Evolutionary conservation across 768 basidiomycete genomes (phyloP).

Genomic region (Rhodocollybia butyracea): DNA sequence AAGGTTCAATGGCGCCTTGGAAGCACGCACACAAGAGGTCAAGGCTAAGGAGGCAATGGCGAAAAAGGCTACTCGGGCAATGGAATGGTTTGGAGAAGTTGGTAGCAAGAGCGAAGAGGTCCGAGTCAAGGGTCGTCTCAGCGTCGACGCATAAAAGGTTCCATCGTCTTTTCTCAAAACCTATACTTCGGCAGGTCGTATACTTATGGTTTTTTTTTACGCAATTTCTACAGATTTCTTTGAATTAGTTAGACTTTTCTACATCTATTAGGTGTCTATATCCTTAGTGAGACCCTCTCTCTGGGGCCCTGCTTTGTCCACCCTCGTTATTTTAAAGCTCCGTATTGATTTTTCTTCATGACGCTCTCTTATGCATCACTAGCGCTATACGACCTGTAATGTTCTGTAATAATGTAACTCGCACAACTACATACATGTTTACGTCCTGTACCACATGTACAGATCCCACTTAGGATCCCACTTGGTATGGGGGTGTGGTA

Average conservation of each 20-base stretch:
- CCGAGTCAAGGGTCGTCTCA: slow-evolving; percentile 1
- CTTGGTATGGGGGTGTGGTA: neutral
- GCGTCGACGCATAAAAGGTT: slow-evolving; percentile 1
- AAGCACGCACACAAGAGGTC: slow-evolving; percentile 77
- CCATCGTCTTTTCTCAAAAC: neutral
- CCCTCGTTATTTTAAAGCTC: neutral
- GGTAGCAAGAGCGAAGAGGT: slow-evolving; percentile 43
- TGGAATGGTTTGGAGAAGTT: slow-evolving; percentile 66
- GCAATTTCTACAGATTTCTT: too few relatives aligned
- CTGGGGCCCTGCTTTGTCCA: neutral
- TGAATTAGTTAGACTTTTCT: too few relatives aligned
- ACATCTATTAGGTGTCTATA: neutral
- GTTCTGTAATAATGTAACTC: neutral
- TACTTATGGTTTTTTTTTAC: neutral
- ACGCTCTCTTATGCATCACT: neutral
- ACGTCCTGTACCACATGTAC: neutral
- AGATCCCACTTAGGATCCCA: neutral
- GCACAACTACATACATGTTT: neutral
- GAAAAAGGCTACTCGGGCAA: slow-evolving; percentile 64
- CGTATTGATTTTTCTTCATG: neutral
- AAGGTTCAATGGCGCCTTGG: slow-evolving; percentile 76
- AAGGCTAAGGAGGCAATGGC: slow-evolving; percentile 72
- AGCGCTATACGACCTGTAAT: neutral
- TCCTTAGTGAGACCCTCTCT: neutral
- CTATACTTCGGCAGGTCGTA: neutral